These are phyloP conservation scores for Mediolabrus comicus DNA, from an alignment of 108 stramenopile species.

Conservation along the genomic window DNA sequence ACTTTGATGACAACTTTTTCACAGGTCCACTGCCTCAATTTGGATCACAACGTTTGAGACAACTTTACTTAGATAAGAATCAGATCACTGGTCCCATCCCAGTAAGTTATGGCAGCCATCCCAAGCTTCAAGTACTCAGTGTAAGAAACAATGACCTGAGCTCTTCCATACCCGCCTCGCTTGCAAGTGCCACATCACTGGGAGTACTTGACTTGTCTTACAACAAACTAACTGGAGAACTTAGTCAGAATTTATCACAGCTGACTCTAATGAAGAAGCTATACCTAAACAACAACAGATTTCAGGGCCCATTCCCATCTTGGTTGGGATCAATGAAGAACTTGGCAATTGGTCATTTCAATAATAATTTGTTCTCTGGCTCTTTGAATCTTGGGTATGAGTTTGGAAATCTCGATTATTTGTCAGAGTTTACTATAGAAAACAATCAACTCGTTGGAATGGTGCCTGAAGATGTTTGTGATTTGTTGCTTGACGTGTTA, in stretches of 20 bases:
- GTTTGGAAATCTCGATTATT: constrained; percentile 20
- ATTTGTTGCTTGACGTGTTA: constrained; percentile 27
- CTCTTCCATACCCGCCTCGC: constrained; percentile 27
- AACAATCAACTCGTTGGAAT: constrained; percentile 29
- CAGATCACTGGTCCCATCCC: constrained; percentile 50
- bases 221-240: constrained; percentile 40
- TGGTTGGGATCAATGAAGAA: constrained; percentile 24
- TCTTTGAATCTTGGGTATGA: constrained; percentile 16
- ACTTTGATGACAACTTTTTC: constrained; percentile 37
- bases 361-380: constrained; percentile 38
- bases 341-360: constrained; percentile 32
- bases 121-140: constrained; percentile 38
- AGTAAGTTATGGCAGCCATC: constrained; percentile 27
- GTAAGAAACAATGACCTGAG: constrained; percentile 33
- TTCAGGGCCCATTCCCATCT: constrained; percentile 27
- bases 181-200: constrained; percentile 31
- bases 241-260: constrained; percentile 19
- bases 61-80: constrained; percentile 48
- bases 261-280: constrained; percentile 25
- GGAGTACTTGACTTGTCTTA: constrained; percentile 26
- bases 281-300: constrained; percentile 32
- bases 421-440: constrained; percentile 33
- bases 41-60: constrained; percentile 38
- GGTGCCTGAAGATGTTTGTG: constrained; percentile 30
- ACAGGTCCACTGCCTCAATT: constrained; percentile 34